A percentile compares a stretch with the other conserved stretches of the same genome.
phyloP scores from a whole-genome alignment of 2,329 filamentous ascomycete genomes.

The Penicillium sp. region DNA sequence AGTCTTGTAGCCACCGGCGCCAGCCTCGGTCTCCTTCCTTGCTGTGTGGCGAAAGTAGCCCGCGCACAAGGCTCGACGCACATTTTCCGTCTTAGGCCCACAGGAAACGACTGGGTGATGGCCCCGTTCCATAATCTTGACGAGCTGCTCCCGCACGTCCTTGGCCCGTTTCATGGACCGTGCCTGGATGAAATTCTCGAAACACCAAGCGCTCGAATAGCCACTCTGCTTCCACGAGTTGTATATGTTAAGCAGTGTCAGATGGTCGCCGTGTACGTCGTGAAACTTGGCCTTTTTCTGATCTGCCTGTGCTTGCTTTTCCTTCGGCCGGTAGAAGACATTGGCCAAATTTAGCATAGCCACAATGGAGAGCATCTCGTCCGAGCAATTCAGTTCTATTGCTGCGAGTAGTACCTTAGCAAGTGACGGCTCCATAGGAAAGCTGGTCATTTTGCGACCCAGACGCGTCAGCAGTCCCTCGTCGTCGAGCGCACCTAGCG shows the following conservation, averaged over 20 bases:
- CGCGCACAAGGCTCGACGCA: slow-evolving; percentile 80
- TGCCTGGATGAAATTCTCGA: slow-evolving; percentile 95
- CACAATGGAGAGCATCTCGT: slow-evolving; percentile 91
- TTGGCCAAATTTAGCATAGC: slow-evolving; percentile 84
- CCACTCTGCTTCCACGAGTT: slow-evolving; percentile 89
- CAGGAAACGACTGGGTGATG: slow-evolving; percentile 77
- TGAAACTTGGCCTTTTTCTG: slow-evolving; percentile 98
- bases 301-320: slow-evolving; percentile 93
- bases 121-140: slow-evolving; percentile 91
- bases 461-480: slow-evolving; percentile 88
- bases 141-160: slow-evolving; percentile 86
- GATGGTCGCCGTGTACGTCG: slow-evolving; percentile 87
- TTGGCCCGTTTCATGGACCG: slow-evolving; percentile 81
- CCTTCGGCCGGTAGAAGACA: slow-evolving; percentile 92
- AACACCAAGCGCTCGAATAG: slow-evolving; percentile 85
- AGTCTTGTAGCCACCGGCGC: slow-evolving; percentile 84
- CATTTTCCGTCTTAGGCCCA: slow-evolving; percentile 77
- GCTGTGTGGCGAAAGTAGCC: slow-evolving; percentile 96
- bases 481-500: slow-evolving; percentile 83
- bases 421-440: slow-evolving; percentile 91
- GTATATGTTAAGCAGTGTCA: slow-evolving; percentile 94
- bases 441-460: slow-evolving; percentile 95
- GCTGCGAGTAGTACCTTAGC: slow-evolving; percentile 87
- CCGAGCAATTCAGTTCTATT: slow-evolving; percentile 80
- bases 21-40: slow-evolving; percentile 75